Percentiles rank a stretch among this genome's conserved stretches.
phyloP scores from a whole-genome alignment of 2,329 filamentous ascomycete species.

The Penicillium sp. region DNA sequence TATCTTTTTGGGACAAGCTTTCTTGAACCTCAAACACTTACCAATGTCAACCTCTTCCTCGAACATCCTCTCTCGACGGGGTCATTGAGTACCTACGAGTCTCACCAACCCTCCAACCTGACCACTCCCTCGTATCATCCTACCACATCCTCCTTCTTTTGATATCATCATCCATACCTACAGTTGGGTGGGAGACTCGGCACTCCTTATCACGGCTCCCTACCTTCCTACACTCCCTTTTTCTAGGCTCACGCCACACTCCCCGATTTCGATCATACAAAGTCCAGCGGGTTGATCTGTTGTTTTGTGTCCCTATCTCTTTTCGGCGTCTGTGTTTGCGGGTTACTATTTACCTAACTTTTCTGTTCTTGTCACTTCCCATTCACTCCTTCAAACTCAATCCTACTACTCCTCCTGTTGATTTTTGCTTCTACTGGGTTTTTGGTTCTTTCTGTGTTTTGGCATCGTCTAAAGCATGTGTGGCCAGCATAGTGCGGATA shows the following conservation, averaged over 20 bases:
- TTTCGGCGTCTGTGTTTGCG: slow-evolving; percentile 32
- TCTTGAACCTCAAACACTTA: neutral
- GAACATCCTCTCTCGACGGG: slow-evolving; percentile 12
- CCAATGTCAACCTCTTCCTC: slow-evolving; percentile 17
- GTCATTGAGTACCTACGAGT: slow-evolving; percentile 2
- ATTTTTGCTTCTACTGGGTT: slow-evolving; percentile 22
- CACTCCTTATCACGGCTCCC: slow-evolving; percentile 28
- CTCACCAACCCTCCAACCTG: slow-evolving; percentile 13
- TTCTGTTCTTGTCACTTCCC: slow-evolving; percentile 24
- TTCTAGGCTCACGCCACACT: slow-evolving; percentile 22
- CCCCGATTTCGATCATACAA: slow-evolving; percentile 31
- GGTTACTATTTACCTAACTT: slow-evolving; percentile 19
- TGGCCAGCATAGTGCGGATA: slow-evolving; percentile 17
- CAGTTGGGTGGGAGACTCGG: slow-evolving; percentile 14
- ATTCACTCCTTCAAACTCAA: slow-evolving; percentile 33
- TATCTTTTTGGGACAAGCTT: slow-evolving; percentile 3
- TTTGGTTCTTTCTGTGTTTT: slow-evolving; percentile 14
- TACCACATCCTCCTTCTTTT: slow-evolving; percentile 19
- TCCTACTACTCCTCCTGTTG: slow-evolving; percentile 23
- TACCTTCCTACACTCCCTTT: slow-evolving; percentile 30
- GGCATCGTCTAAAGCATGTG: slow-evolving; percentile 5
- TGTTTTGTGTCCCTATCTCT: slow-evolving; percentile 22
- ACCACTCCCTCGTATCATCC: slow-evolving; percentile 14
- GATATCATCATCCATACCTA: slow-evolving; percentile 15
- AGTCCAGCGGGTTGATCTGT: slow-evolving; percentile 35